Evolutionary conservation across 352 stramenopile species (phyloP).

Genomic region (Globisporangium uncinulatum): DNA sequence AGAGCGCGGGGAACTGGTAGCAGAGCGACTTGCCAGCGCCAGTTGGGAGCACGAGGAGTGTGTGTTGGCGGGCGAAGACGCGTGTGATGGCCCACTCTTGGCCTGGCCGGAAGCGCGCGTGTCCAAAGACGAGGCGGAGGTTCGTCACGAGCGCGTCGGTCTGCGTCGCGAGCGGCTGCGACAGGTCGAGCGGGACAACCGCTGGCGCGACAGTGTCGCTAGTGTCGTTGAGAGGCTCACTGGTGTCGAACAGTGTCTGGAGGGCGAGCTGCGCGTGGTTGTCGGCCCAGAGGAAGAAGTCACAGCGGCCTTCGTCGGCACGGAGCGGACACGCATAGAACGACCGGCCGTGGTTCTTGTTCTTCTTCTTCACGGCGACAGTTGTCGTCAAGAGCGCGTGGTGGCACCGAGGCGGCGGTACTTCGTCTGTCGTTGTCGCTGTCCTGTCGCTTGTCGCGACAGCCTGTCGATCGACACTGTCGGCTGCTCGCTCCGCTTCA

Average conservation of each 20-base stretch:
- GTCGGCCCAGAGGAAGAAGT: conserved; percentile 84
- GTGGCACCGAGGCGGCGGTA: conserved; percentile 51
- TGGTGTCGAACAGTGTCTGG: conserved; percentile 32
- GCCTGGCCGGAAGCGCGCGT: conserved; percentile 68
- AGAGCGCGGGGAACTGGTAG: conserved; percentile 92
- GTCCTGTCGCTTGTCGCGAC: no score
- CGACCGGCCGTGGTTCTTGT: conserved; percentile 63
- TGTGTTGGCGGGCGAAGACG: conserved; percentile 53
- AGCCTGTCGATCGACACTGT: no score
- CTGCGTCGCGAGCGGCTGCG: conserved; percentile 34
- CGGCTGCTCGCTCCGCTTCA: conserved; percentile 16
- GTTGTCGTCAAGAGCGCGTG: conserved; percentile 53
- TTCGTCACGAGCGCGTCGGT: conserved; percentile 56
- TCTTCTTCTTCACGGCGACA: conserved; percentile 81
- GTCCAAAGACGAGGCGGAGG: conserved; percentile 80
- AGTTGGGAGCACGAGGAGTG: conserved; percentile 94
- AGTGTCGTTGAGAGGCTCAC: neutral
- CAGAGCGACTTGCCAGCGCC: conserved; percentile 98
- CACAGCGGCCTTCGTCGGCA: conserved; percentile 73
- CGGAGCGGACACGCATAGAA: conserved; percentile 73
- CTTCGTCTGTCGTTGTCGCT: conserved; percentile 2
- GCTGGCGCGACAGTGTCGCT: no score
- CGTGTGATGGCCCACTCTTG: conserved; percentile 84
- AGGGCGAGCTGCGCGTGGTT: conserved; percentile 65
- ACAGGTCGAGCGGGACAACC: conserved; percentile 50